These are phyloP conservation scores for Ceriops tagal DNA, from an alignment of 345 rosid genomes.

Conservation along the genomic window DNA sequence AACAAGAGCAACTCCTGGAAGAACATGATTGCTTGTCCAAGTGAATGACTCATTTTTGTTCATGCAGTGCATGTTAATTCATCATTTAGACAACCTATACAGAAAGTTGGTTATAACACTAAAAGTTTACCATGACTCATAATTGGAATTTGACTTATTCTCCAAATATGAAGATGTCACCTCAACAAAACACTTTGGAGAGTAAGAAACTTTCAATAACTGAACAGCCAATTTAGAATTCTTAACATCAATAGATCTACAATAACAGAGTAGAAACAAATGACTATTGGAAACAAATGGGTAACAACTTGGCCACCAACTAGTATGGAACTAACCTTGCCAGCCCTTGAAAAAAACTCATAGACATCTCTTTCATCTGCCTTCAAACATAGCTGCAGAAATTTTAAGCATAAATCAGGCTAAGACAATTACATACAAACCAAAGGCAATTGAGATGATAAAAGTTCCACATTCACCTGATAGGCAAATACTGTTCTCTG, in stretches of 20 bases:
- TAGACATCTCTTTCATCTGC: slow-evolving; percentile 93
- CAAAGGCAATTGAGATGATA: slow-evolving; percentile 1
- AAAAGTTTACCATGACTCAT: background rate
- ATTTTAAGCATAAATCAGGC: slow-evolving; percentile 1
- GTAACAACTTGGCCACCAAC: background rate
- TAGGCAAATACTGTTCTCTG: slow-evolving; percentile 99
- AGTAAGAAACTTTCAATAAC: background rate
- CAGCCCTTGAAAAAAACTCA: slow-evolving; percentile 94
- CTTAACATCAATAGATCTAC: background rate
- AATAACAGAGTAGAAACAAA: background rate
- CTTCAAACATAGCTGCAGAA: slow-evolving; percentile 72
- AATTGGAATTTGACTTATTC: background rate
- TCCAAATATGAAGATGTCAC: slow-evolving; percentile 1
- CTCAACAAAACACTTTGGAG: background rate
- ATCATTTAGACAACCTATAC: background rate
- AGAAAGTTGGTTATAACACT: too few species aligned
- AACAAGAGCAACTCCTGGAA: background rate
- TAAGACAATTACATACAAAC: slow-evolving; percentile 4
- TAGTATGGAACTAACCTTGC: slow-evolving; percentile 58
- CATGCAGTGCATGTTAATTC: background rate
- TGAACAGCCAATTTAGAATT: background rate
- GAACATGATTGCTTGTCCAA: background rate
- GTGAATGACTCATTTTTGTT: background rate
- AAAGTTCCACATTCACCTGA: slow-evolving; percentile 50
- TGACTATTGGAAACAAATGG: background rate